Conservation (phyloP, 2,329 filamentous ascomycete genomes). For the Claviceps purpurea region DNA sequence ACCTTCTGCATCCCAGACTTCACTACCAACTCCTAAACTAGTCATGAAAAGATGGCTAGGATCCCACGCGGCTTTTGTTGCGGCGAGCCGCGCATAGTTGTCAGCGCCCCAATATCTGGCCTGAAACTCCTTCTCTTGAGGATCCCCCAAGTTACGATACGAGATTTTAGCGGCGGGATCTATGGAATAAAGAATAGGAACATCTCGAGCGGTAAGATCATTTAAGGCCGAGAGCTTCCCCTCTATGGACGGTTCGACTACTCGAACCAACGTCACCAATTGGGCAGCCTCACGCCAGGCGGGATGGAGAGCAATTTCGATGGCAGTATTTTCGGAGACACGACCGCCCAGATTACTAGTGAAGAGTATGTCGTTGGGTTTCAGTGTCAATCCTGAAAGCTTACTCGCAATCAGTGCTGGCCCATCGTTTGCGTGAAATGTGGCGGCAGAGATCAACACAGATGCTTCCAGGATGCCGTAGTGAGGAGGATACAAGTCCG, state of each 20-base stretch:
- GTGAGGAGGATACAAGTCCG: background rate
- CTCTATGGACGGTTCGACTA: background rate
- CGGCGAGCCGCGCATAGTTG: background rate
- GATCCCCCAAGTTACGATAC: slow-evolving; percentile 1
- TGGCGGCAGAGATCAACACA: background rate
- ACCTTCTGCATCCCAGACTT: background rate
- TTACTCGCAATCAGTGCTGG: background rate
- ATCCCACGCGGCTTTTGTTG: background rate
- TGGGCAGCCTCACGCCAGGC: slow-evolving; percentile 2
- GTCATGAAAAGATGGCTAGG: background rate
- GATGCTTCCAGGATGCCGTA: background rate
- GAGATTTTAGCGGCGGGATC: background rate
- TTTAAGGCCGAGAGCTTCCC: background rate
- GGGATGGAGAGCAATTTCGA: background rate
- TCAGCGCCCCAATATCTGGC: background rate
- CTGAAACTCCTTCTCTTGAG: background rate
- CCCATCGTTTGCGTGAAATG: background rate
- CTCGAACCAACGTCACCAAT: background rate
- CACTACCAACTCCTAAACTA: background rate
- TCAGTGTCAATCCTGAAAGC: background rate
- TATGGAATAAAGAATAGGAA: background rate
- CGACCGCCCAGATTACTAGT: background rate
- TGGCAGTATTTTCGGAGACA: background rate
- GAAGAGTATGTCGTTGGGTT: background rate
- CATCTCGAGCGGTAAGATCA: background rate